Percentiles rank a stretch among this genome's conserved stretches.
Evolutionary conservation across 352 stramenopile genomes (phyloP).

Genomic region (Globisporangium alternatum): DNA sequence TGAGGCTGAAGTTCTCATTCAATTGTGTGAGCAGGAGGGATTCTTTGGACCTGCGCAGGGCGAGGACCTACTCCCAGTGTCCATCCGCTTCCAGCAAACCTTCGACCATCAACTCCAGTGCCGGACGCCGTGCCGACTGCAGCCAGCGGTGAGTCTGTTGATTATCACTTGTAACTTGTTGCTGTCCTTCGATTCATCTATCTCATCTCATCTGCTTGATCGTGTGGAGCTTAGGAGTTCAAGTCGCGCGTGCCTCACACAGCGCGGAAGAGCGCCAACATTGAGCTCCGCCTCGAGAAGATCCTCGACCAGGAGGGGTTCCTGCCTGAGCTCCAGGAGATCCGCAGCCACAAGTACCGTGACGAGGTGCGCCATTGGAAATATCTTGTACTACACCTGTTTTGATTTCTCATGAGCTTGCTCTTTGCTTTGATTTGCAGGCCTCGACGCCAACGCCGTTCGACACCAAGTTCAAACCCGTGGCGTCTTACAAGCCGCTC

Average conservation of each 20-base stretch:
- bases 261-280: constrained; percentile 57
- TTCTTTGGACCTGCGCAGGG: constrained; percentile 42
- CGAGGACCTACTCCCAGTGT: constrained; percentile 33
- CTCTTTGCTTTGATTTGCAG: constrained; percentile 17
- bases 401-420: not conserved
- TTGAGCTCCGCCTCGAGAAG: constrained; percentile 52
- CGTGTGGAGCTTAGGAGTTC: constrained; percentile 25
- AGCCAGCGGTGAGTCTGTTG: not conserved
- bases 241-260: constrained; percentile 50
- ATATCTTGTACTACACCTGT: not conserved
- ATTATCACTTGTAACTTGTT: not conserved
- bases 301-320: constrained; percentile 59
- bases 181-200: not conserved
- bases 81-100: constrained; percentile 26
- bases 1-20: not conserved
- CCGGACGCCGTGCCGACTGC: constrained; percentile 3
- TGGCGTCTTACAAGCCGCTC: constrained; percentile 29
- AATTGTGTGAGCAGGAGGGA: constrained; percentile 25
- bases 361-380: constrained; percentile 27
- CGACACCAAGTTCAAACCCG: constrained; percentile 30
- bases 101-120: constrained; percentile 15
- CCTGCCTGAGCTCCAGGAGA: constrained; percentile 48
- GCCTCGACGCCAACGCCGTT: constrained; percentile 26
- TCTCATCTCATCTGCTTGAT: not conserved
- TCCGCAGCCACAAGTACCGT: constrained; percentile 52